Conservation (phyloP, 2,329 filamentous ascomycete species). For the Bipolaris victoriae region DNA sequence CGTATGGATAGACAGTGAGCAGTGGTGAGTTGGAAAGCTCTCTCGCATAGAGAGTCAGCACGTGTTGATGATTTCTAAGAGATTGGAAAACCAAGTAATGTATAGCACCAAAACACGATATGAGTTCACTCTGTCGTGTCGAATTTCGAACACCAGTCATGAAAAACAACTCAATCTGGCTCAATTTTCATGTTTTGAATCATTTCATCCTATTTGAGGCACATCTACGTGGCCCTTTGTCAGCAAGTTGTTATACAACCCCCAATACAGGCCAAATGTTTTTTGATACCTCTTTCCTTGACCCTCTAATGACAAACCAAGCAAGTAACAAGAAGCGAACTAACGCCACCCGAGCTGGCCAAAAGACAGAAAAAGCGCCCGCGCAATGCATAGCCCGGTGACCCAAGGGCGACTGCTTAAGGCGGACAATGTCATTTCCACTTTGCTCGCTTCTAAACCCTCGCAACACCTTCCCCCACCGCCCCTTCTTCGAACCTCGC, state of each 20-base stretch:
- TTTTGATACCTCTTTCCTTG: not conserved
- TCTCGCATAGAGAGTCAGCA: too few species aligned
- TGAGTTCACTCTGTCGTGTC: too few species aligned
- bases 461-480: not conserved
- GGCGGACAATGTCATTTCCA: not conserved
- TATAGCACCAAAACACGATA: too few species aligned
- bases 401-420: not conserved
- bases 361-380: constrained; percentile 7
- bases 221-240: not conserved
- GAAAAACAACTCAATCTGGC: not conserved
- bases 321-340: not conserved
- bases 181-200: not conserved
- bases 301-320: not conserved
- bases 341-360: not conserved
- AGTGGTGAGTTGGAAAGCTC: too few species aligned
- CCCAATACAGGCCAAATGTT: not conserved
- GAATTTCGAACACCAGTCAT: not conserved
- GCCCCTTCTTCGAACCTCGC: constrained; percentile 56
- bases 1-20: too few species aligned
- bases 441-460: constrained; percentile 9
- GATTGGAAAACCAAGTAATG: too few species aligned
- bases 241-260: not conserved
- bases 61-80: too few species aligned
- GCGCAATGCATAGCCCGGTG: constrained; percentile 13
- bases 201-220: not conserved